These are phyloP conservation scores for Lipomyces anomalus DNA, from an alignment of 805 yeast genomes.

Conservation along the genomic window DNA sequence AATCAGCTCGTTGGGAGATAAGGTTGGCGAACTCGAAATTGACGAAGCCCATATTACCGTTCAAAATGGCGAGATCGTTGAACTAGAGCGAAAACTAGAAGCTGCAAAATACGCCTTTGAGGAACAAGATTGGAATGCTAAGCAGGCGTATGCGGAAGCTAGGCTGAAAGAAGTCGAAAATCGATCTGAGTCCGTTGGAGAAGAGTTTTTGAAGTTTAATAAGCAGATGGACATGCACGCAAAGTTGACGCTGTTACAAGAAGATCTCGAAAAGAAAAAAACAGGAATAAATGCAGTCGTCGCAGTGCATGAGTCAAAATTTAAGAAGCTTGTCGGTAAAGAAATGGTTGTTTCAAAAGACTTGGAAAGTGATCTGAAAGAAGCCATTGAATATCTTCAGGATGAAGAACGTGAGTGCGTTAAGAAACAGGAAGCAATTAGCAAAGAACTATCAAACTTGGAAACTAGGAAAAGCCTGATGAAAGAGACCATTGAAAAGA, in stretches of 20 bases:
- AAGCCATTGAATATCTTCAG: conserved; percentile 23
- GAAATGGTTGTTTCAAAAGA: conserved; percentile 20
- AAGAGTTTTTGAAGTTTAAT: conserved; percentile 46
- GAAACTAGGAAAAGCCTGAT: conserved; percentile 23
- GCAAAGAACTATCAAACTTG: conserved; percentile 23
- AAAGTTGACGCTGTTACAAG: conserved; percentile 43
- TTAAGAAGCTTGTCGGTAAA: conserved; percentile 23
- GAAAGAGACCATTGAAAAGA: conserved; percentile 13
- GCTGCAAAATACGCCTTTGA: conserved; percentile 12
- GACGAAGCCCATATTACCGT: conserved; percentile 46
- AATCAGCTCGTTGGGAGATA: conserved; percentile 36
- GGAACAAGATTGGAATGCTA: conserved; percentile 4
- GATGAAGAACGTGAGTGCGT: conserved; percentile 10
- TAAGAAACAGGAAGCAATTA: conserved; percentile 6
- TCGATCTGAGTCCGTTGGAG: conserved; percentile 47
- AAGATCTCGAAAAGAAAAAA: conserved; percentile 35
- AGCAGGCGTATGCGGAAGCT: conserved; percentile 1
- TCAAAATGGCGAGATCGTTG: conserved; percentile 34
- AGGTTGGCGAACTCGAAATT: conserved; percentile 36
- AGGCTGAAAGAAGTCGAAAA: conserved; percentile 24
- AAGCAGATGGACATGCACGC: conserved; percentile 57
- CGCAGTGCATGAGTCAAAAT: conserved; percentile 26
- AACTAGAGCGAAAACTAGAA: conserved; percentile 38
- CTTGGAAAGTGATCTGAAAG: conserved; percentile 21
- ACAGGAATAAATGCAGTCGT: conserved; percentile 32